Evolutionary conservation across 2,329 filamentous ascomycete genomes (phyloP).

Genomic region (Tricladium varicosporioides): DNA sequence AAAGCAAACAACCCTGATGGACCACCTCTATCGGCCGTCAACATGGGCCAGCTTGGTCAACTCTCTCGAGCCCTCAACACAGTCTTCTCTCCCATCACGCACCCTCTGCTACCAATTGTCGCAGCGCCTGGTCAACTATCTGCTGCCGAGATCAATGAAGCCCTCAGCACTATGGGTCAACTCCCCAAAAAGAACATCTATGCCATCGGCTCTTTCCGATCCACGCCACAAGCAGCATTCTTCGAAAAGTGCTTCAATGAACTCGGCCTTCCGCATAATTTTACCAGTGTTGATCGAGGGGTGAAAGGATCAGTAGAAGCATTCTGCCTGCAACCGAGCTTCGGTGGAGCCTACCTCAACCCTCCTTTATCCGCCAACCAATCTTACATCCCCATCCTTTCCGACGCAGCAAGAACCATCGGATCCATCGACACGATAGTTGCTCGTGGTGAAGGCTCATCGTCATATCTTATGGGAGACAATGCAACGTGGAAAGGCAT

Average conservation of each 20-base stretch:
- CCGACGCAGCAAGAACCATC: conserved; percentile 74
- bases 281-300: conserved; percentile 71
- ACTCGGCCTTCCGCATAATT: conserved; percentile 80
- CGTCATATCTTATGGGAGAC: conserved; percentile 66
- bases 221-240: conserved; percentile 74
- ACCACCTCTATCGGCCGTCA: conserved; percentile 77
- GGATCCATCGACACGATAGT: conserved; percentile 82
- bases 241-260: conserved; percentile 83
- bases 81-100: conserved; percentile 84
- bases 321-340: conserved; percentile 69
- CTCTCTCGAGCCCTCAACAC: conserved; percentile 81
- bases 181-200: conserved; percentile 78
- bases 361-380: conserved; percentile 62
- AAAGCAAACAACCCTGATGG: conserved; percentile 64
- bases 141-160: conserved; percentile 80
- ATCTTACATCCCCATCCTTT: conserved; percentile 62
- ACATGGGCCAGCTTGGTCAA: conserved; percentile 85
- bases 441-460: conserved; percentile 49
- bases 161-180: conserved; percentile 75
- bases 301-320: conserved; percentile 66
- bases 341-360: conserved; percentile 80
- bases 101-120: conserved; percentile 78
- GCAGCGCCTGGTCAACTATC: conserved; percentile 84
- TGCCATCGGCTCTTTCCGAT: conserved; percentile 70
- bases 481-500: conserved; percentile 87